Evolutionary conservation across 768 basidiomycete genomes (phyloP).

Genomic region (Leccinellum rugosiceps): DNA sequence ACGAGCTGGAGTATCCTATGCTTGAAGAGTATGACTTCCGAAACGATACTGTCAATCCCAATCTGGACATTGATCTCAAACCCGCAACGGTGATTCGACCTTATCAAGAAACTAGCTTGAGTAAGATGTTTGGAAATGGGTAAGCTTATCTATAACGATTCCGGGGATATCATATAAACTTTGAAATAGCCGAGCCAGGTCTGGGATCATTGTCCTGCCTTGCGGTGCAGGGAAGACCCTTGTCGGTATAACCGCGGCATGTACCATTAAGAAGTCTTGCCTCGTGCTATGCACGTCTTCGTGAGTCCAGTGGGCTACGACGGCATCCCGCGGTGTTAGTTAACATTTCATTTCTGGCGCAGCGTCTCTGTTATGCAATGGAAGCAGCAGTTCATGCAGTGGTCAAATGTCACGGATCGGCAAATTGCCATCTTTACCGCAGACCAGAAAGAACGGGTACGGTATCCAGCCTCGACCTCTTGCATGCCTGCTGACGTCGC

Average conservation of each 20-base stretch:
- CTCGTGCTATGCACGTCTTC: conserved; percentile 96
- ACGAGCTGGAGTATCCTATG: conserved; percentile 96
- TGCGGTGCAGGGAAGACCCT: conserved; percentile 99
- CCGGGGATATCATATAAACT: background rate
- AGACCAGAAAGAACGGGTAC: conserved; percentile 94
- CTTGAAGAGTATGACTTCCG: conserved; percentile 99
- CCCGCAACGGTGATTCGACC: conserved; percentile 96
- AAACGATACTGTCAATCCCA: conserved; percentile 93
- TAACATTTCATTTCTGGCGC: conserved; percentile 13
- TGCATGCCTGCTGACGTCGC: conserved; percentile 4
- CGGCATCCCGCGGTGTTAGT: background rate
- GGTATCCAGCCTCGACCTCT: conserved; percentile 1
- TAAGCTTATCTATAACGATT: conserved; percentile 32
- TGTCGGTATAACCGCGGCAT: conserved; percentile 99
- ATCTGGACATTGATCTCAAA: conserved; percentile 97
- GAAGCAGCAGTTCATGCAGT: conserved; percentile 97
- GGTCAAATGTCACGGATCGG: conserved; percentile 96
- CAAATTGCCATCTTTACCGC: conserved; percentile 98
- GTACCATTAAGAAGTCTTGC: conserved; percentile 98
- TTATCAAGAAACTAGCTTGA: conserved; percentile 97
- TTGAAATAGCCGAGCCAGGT: conserved; percentile 78
- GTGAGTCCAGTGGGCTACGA: conserved; percentile 47
- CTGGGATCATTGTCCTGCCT: conserved; percentile 96
- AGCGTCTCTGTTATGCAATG: conserved; percentile 98
- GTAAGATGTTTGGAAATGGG: conserved; percentile 99